These are phyloP conservation scores for Chamaenerion angustifolium DNA, from an alignment of 345 rosid species.

Conservation along the genomic window DNA sequence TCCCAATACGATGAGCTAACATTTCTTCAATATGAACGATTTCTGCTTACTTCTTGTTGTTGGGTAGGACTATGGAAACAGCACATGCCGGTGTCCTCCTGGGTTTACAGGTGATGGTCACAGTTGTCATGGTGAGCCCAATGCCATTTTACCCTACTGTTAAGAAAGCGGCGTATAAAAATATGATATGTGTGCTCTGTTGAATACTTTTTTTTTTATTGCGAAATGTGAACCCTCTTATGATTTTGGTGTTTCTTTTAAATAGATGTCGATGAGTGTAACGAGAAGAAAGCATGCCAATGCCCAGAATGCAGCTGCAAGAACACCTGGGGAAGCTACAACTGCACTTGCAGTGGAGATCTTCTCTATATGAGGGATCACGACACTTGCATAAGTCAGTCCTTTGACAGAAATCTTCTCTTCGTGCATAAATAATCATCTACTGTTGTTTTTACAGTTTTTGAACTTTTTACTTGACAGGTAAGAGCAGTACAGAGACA, in stretches of 20 bases:
- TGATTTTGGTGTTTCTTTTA: background rate
- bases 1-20: too few species aligned
- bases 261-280: constrained; percentile 82
- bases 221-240: background rate
- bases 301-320: constrained; percentile 94
- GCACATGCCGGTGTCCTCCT: constrained; percentile 23
- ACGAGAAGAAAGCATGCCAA: constrained; percentile 88
- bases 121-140: constrained; percentile 1
- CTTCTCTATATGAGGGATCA: constrained; percentile 87
- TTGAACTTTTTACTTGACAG: constrained; percentile 16
- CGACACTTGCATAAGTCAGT: constrained; percentile 90
- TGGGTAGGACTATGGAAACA: constrained; percentile 19
- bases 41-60: too few species aligned
- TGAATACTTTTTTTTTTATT: too few species aligned
- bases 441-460: background rate
- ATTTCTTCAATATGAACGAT: too few species aligned
- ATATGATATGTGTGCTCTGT: too few species aligned
- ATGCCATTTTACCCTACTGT: too few species aligned
- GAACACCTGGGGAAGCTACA: constrained; percentile 86
- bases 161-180: too few species aligned
- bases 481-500: constrained; percentile 58
- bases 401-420: background rate
- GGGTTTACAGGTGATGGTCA: constrained; percentile 30
- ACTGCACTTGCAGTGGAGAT: constrained; percentile 79
- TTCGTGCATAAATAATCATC: background rate